These are phyloP conservation scores for Pilaira anomala DNA, from an alignment of 192 early-diverging fungal species.

Conservation along the genomic window DNA sequence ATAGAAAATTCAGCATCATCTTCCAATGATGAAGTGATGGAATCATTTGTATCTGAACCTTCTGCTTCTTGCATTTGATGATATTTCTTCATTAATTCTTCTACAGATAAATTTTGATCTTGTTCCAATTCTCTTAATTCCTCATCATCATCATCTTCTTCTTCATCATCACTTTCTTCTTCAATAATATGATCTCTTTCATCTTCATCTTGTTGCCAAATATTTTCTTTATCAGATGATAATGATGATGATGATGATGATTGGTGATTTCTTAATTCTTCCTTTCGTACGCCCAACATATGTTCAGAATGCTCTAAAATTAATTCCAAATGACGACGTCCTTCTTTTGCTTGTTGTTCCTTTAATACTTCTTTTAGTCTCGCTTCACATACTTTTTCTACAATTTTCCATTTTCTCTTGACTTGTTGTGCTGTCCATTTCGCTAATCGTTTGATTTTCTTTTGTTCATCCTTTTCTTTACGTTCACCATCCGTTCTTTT, in stretches of 20 bases:
- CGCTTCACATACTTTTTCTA: constrained; percentile 56
- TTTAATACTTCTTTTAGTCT: constrained; percentile 56
- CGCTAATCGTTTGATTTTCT: constrained; percentile 49
- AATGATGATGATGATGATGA: not conserved
- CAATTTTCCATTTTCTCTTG: constrained; percentile 68
- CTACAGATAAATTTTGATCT: constrained; percentile 65
- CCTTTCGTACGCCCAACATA: constrained; percentile 58
- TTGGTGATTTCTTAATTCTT: constrained; percentile 13
- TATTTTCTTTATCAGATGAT: not conserved
- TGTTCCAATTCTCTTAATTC: constrained; percentile 53
- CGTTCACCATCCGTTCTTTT: constrained; percentile 52
- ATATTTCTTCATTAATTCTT: constrained; percentile 55
- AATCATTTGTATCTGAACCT: constrained; percentile 16
- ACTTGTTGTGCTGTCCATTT: constrained; percentile 67
- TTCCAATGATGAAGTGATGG: not conserved
- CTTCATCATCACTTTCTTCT: constrained; percentile 24
- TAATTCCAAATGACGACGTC: constrained; percentile 62
- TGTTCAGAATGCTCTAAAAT: constrained; percentile 74
- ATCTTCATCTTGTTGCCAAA: constrained; percentile 2
- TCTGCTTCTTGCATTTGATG: constrained; percentile 32
- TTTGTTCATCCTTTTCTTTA: constrained; percentile 45
- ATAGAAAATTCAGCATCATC: constrained; percentile 4
- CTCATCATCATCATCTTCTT: constrained; percentile 25
- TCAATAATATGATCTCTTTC: constrained; percentile 25
- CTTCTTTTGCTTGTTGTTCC: constrained; percentile 57